Base-by-base conservation (phyloP, 176 grass and related monocot species). In the Aegilops sharonensis region DNA sequence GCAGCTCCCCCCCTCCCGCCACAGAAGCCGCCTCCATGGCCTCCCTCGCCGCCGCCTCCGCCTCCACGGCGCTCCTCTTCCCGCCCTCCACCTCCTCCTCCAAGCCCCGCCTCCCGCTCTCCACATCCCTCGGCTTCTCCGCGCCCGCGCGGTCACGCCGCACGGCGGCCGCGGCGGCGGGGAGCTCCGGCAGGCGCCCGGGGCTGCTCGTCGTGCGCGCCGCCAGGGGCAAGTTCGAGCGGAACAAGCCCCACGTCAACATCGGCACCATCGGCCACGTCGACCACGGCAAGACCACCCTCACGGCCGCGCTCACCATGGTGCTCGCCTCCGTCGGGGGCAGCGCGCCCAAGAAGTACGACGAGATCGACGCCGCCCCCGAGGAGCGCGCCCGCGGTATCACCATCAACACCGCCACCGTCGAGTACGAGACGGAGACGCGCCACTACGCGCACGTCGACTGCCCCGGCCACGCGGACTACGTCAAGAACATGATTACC, bases 381-480 rank as follows among this genome's bases (percentile, higher is more conserved):
- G 94, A 98, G 97, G 96, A 98, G 84, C 93, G 90, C 72, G 94
- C 97, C 72, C 97, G 97, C 3, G 97, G 97, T 9, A 99, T 99
- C 88, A 99, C 94, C 84, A 99, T 99, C 88, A 99, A 99, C 92
- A 99, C 97, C 68, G 97, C 97, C 76, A 99, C 97, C 14, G 93
- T 98, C 75, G 93, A 98, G 93, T 98, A 98, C 88, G 96, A 98
- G 96, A 98, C 96, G 8, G 92, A 92, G 86, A 85, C 91, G 23
- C 90, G 93, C 56, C 96, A 95, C 86, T 98, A 98, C 89, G 96
- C 96, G 1, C 96, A 98, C 86, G 96, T 98, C 78, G 93, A 94
- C 89, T 98, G 95, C 87, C 95, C 93, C 11, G 95, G 91, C 27
- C 95, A 98, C 89, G 95, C 93, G 42, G 95, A 98, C 84, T 98